These are phyloP conservation scores for Xylariomycetidae sp. DNA, from an alignment of 2,329 filamentous ascomycete genomes.

Conservation along the genomic window DNA sequence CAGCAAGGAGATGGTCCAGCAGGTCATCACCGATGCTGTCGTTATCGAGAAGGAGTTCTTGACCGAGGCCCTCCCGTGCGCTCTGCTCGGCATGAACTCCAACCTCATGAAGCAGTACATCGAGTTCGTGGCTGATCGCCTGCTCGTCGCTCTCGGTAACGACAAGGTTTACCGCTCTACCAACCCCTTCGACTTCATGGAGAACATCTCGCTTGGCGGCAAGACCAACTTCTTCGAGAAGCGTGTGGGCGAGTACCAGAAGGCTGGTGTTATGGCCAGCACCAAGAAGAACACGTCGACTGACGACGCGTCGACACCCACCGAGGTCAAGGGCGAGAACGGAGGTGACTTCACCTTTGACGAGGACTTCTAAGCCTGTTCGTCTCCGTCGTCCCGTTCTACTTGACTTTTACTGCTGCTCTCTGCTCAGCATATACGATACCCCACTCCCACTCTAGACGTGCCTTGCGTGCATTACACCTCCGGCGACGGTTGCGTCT, in stretches of 20 bases:
- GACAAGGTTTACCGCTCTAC: constrained; percentile 85
- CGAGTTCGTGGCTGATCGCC: constrained; percentile 95
- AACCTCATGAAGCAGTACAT: constrained; percentile 99
- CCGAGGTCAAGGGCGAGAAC: constrained; percentile 49
- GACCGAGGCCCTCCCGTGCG: constrained; percentile 88
- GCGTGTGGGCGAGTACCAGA: constrained; percentile 98
- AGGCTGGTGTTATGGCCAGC: constrained; percentile 96
- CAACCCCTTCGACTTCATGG: constrained; percentile 99
- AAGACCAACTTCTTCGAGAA: constrained; percentile 99
- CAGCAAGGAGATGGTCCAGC: constrained; percentile 69
- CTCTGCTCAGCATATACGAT: background rate
- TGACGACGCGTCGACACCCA: constrained; percentile 37
- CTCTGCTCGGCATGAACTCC: constrained; percentile 94
- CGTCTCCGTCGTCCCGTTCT: constrained; percentile 12
- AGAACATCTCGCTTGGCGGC: constrained; percentile 96
- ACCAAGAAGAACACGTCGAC: constrained; percentile 58
- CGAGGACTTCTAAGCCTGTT: constrained; percentile 77
- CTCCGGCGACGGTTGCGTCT: too few relatives aligned
- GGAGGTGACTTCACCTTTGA: constrained; percentile 87
- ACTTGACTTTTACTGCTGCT: constrained; percentile 11
- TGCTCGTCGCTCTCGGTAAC: constrained; percentile 89
- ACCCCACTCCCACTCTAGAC: constrained; percentile 2
- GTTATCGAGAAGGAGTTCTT: constrained; percentile 96
- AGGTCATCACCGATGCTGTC: constrained; percentile 93
- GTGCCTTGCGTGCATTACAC: background rate